Evolutionary conservation across 345 rosid genomes (phyloP).

Genomic region (Eucalyptus polybractea): DNA sequence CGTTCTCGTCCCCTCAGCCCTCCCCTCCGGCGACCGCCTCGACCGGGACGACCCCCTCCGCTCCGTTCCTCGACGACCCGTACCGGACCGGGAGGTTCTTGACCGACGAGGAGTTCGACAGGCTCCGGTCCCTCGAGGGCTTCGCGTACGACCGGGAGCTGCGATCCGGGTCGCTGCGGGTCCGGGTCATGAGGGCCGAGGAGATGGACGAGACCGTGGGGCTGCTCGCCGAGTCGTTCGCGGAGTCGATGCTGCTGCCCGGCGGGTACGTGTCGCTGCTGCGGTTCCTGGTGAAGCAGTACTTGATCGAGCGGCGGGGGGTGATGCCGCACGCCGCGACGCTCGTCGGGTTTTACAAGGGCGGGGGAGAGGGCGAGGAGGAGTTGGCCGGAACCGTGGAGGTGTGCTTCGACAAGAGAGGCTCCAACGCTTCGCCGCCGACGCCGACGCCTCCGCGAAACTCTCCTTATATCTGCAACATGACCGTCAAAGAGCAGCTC

Average conservation of each 20-base stretch:
- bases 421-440: slow-evolving; percentile 68
- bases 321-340: slow-evolving; percentile 76
- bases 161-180: slow-evolving; percentile 44
- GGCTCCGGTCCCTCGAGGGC: slow-evolving; percentile 47
- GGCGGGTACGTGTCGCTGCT: slow-evolving; percentile 47
- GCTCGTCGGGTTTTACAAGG: slow-evolving; percentile 54
- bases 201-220: slow-evolving; percentile 65
- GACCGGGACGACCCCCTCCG: slow-evolving; percentile 2
- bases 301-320: slow-evolving; percentile 63
- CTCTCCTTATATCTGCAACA: slow-evolving; percentile 77
- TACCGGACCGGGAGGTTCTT: slow-evolving; percentile 42
- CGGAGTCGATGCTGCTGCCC: slow-evolving; percentile 75
- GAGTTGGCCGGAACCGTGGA: slow-evolving; percentile 88
- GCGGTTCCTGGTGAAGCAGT: slow-evolving; percentile 72
- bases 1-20: slow-evolving; percentile 5
- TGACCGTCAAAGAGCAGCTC: slow-evolving; percentile 66
- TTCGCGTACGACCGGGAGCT: slow-evolving; percentile 45
- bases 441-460: slow-evolving; percentile 69
- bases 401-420: slow-evolving; percentile 63
- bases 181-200: slow-evolving; percentile 61
- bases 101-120: slow-evolving; percentile 62
- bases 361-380: slow-evolving; percentile 18
- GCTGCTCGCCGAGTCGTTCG: slow-evolving; percentile 71
- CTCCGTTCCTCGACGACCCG: slow-evolving; percentile 46
- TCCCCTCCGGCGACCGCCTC: slow-evolving; percentile 21